Evolutionary conservation across 441 rosid species (phyloP).

Genomic region (Adansonia gregorii): DNA sequence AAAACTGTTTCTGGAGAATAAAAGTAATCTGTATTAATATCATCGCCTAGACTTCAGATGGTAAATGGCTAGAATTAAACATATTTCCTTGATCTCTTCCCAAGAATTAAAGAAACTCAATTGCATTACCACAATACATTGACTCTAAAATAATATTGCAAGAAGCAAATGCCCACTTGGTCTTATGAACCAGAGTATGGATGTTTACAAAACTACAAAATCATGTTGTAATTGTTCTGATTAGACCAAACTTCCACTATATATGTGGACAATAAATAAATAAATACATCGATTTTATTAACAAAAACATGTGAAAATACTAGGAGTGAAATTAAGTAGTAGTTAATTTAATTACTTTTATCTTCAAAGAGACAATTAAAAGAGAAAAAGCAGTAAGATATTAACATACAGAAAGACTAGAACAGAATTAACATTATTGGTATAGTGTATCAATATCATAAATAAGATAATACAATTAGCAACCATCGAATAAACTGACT

Average conservation of each 20-base stretch:
- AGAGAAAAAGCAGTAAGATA: not conserved
- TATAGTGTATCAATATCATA: not conserved
- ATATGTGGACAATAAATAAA: not conserved
- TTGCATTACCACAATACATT: not conserved
- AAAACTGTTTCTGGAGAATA: not conserved
- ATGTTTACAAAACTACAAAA: not conserved
- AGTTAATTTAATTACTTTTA: not conserved
- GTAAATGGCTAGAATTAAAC: no score
- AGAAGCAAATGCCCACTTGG: not conserved
- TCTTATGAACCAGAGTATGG: not conserved
- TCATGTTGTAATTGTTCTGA: not conserved
- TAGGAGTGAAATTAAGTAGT: not conserved
- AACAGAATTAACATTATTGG: not conserved
- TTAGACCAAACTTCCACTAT: not conserved
- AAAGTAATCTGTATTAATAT: not conserved
- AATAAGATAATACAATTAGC: not conserved
- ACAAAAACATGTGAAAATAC: not conserved
- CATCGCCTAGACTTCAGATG: not conserved
- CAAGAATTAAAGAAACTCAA: not conserved
- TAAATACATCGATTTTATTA: not conserved
- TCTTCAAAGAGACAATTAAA: not conserved
- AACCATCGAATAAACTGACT: not conserved
- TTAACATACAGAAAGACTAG: not conserved
- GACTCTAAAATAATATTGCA: not conserved
- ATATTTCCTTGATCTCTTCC: no score